A percentile compares a stretch with the other conserved stretches of the same genome.
These are phyloP conservation scores for Aspergillus nomiae DNA, from an alignment of 2,329 filamentous ascomycete species.

Conservation along the genomic window DNA sequence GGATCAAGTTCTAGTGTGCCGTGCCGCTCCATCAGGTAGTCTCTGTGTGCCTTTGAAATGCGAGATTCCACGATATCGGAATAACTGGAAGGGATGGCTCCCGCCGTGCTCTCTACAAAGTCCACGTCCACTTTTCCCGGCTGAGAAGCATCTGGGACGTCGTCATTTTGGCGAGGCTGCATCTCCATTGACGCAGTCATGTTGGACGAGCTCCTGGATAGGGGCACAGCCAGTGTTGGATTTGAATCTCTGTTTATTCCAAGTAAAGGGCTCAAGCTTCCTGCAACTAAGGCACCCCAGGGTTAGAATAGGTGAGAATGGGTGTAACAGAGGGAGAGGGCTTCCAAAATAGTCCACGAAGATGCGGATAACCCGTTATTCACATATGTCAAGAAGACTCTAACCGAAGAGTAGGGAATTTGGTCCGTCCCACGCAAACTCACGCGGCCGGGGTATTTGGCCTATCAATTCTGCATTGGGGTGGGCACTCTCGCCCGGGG, in stretches of 20 bases:
- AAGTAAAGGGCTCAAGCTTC: neutral
- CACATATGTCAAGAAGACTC: slow-evolving; percentile 2
- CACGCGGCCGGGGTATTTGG: neutral
- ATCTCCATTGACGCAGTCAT: slow-evolving; percentile 32
- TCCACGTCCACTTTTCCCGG: slow-evolving; percentile 28
- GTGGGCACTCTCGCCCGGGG: slow-evolving; percentile 11
- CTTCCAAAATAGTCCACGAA: neutral
- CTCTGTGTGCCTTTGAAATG: slow-evolving; percentile 34
- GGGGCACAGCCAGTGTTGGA: neutral
- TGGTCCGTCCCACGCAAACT: slow-evolving; percentile 5
- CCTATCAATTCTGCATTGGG: slow-evolving; percentile 10
- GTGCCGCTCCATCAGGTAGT: slow-evolving; percentile 57
- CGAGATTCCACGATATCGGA: slow-evolving; percentile 29
- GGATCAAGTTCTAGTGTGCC: slow-evolving; percentile 59
- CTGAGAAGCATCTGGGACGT: slow-evolving; percentile 12
- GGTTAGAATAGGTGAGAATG: neutral
- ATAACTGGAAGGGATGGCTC: slow-evolving; percentile 26
- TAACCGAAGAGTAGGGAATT: slow-evolving; percentile 2
- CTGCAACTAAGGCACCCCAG: neutral
- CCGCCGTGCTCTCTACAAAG: slow-evolving; percentile 32
- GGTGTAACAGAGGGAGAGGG: neutral
- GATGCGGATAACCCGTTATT: neutral
- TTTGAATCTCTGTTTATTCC: too few species aligned
- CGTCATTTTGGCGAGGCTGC: slow-evolving; percentile 22
- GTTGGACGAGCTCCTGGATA: neutral